Evolutionary conservation across 768 basidiomycete genomes (phyloP), one percentile per base, ranked within the genome.

Genomic region (Boletus huronensis): DNA sequence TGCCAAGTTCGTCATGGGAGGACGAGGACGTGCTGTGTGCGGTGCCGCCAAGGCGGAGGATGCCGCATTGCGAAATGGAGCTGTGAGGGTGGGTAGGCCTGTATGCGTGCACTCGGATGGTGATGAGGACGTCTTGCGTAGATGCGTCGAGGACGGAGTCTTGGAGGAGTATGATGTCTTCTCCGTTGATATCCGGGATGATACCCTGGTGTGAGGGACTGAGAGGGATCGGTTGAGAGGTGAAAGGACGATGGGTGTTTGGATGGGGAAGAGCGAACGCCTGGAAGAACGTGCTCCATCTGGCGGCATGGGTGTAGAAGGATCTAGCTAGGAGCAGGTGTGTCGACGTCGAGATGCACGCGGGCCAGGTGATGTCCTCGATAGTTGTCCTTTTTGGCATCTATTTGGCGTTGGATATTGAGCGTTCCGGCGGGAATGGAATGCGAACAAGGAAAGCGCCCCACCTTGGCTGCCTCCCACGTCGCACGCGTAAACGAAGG

Each of bases 271-370:
- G 42, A 9, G 45, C 1, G 11, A 58, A 67, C 0, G 58, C 64
- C n/a, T 56, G 41, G 19, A 65, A 21, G 26, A 35, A 28, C 3
- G 62, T 57, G 14, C 5, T 13, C 54, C 54, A 61, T 17, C 54
- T 57, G 3, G 28, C 2, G 3, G 21, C 11, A 23, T 7, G 11
- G 10, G 32, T 39, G 32, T 34, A 49, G 29, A 49, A 40, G 1
- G 58, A 57, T 32, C 34, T 17, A 9, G 59, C 48, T 5, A 67
- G 26, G 1, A 66, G 17, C 5, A 65, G 23, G 50, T 65, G 62
- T 2, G 64, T 64, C 19, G 59, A 61, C 6, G 65, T 65, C 8
- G 64, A 65, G 23, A 65, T 25, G 23, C 42, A 42, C 40, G 14
- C 35, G 6, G 41, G 55, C 6, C 21, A 5, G 14, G 28, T 36